Percentiles rank a stretch among this genome's conserved stretches.
phyloP scores from a whole-genome alignment of 345 rosid genomes.

The Dipteronia dyeriana region DNA sequence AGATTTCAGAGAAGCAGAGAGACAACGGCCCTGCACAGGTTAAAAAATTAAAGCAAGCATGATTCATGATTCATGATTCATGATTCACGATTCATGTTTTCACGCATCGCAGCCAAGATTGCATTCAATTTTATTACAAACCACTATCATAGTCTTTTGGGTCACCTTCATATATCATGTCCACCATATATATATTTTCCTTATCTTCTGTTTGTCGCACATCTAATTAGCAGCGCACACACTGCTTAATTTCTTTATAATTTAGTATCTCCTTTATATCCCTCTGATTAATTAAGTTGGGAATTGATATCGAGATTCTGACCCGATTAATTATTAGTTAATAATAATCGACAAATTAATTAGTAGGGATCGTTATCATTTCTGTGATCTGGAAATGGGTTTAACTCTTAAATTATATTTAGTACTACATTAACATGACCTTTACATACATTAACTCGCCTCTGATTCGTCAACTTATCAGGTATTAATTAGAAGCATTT shows the following conservation, averaged over 20 bases:
- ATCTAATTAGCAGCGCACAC: not conserved
- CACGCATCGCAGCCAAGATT: constrained; percentile 7
- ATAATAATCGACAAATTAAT: not conserved
- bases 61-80: too few species aligned
- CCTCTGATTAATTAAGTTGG: too few species aligned
- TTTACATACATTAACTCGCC: too few species aligned
- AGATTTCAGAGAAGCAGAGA: constrained; percentile 18
- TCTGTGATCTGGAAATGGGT: not conserved
- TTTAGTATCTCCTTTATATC: not conserved
- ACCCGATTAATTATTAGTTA: not conserved
- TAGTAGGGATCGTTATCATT: not conserved
- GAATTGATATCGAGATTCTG: too few species aligned
- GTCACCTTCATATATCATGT: not conserved
- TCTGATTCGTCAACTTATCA: too few species aligned
- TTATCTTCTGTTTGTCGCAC: not conserved
- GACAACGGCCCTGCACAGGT: constrained; percentile 26
- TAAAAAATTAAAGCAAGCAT: not conserved
- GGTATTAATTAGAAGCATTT: too few species aligned
- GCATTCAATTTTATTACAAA: not conserved
- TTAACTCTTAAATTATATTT: not conserved
- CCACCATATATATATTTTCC: constrained; percentile 5
- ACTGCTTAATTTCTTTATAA: not conserved
- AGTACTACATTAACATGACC: not conserved
- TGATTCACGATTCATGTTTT: too few species aligned
- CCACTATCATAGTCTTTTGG: not conserved